phyloP scores from a whole-genome alignment of 768 basidiomycete genomes.

The Gymnopilus dilepis region DNA sequence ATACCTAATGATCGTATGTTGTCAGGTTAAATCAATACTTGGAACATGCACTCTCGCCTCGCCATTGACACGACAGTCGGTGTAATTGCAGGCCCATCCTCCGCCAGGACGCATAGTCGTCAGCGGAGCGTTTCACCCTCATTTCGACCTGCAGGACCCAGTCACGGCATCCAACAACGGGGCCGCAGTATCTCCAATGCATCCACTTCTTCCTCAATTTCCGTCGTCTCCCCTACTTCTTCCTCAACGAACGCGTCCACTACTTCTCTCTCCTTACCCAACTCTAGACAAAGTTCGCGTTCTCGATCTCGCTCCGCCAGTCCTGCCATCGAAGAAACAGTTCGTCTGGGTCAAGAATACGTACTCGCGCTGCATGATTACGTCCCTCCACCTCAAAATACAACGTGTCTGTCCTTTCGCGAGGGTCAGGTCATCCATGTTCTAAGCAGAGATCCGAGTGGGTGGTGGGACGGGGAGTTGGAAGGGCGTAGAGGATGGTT shows the following conservation, averaged over 20 bases:
- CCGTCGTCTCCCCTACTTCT: slow-evolving; percentile 58
- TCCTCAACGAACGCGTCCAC: slow-evolving; percentile 60
- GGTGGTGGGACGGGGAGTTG: slow-evolving; percentile 99
- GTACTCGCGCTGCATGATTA: slow-evolving; percentile 96
- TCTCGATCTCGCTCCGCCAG: slow-evolving; percentile 44
- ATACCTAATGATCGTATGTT: not conserved
- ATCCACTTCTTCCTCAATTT: slow-evolving; percentile 61
- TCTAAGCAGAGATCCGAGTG: slow-evolving; percentile 83
- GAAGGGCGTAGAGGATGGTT: slow-evolving; percentile 95
- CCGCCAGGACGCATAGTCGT: slow-evolving; percentile 31
- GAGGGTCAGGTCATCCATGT: slow-evolving; percentile 93
- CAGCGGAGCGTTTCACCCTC: slow-evolving; percentile 36
- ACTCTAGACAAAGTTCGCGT: slow-evolving; percentile 27
- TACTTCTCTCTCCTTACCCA: slow-evolving; percentile 52
- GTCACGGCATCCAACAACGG: slow-evolving; percentile 35
- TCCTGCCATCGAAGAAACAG: slow-evolving; percentile 55
- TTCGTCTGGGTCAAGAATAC: slow-evolving; percentile 63
- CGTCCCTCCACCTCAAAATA: slow-evolving; percentile 66
- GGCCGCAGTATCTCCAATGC: slow-evolving; percentile 58
- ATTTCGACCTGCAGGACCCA: slow-evolving; percentile 39
- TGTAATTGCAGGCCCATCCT: slow-evolving; percentile 37
- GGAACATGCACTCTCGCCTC: slow-evolving; percentile 51
- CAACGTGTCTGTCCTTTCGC: slow-evolving; percentile 86
- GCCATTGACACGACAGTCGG: slow-evolving; percentile 53
- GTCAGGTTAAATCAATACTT: slow-evolving; percentile 4